These are phyloP conservation scores for Apiotrichum gamsii DNA, from an alignment of 1,284 basidiomycete genomes.

Conservation along the genomic window DNA sequence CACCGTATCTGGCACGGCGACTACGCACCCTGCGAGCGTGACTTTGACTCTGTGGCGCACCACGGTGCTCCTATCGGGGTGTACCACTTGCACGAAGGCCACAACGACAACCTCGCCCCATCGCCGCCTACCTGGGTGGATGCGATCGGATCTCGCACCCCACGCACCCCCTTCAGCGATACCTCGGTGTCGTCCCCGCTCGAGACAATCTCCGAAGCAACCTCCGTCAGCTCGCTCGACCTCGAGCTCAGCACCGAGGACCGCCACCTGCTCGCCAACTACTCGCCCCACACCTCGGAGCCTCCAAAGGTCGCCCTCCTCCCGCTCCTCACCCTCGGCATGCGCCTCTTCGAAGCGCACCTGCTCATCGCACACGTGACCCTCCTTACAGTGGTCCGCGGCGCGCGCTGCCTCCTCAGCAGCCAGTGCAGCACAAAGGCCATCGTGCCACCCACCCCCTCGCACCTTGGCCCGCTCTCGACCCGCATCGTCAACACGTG, in stretches of 20 bases:
- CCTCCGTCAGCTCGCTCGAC: conserved; percentile 12
- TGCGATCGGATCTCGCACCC: conserved; percentile 1
- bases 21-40: conserved; percentile 12
- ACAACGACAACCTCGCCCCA: not conserved
- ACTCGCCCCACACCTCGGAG: not conserved
- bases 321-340: conserved; percentile 16
- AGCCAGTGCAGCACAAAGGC: not conserved
- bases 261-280: not conserved
- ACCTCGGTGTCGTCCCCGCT: conserved; percentile 11
- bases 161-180: conserved; percentile 10
- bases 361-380: conserved; percentile 34
- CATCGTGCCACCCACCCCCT: not conserved
- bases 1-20: conserved; percentile 19
- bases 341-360: conserved; percentile 38
- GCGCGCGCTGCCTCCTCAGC: not conserved
- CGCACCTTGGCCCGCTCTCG: conserved; percentile 2
- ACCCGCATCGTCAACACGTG: conserved; percentile 11
- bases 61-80: conserved; percentile 9
- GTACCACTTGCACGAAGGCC: conserved; percentile 2
- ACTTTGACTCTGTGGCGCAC: conserved; percentile 7
- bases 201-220: conserved; percentile 10
- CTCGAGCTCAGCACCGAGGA: conserved; percentile 13
- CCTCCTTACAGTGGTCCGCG: conserved; percentile 18
- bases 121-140: not conserved
- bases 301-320: not conserved